Evolutionary conservation across 2,329 filamentous ascomycete genomes (phyloP), one percentile per base, ranked within the genome.

Genomic region (Calycina herbarum): DNA sequence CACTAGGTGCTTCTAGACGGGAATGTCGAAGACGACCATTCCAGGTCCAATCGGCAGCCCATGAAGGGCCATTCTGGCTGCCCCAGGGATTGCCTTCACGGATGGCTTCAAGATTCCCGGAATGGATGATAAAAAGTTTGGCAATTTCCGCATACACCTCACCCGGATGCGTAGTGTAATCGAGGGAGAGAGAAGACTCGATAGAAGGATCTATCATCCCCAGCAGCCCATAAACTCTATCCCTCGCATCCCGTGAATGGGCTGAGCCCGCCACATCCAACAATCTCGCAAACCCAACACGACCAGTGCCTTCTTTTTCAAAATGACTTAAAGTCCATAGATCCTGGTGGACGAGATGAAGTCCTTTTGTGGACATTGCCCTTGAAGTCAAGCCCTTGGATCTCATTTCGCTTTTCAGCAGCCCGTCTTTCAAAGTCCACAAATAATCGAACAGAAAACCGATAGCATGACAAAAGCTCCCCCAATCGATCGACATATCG

Each of bases 171-270:
- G 56, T 20, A 1, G 27, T 35, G 29, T 71, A 71, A 60, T 70
- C n/a, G 1, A 66, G 67, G 2, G 61, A 57, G 17, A 71, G 24
- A 3, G 64, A 31, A 13, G 29, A 20, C 11, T 64, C 61, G 27
- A 71, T 62, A 0, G 5, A 5, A 5, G 42, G 58, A 13, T 67
- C 62, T 61, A 70, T 70, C 31, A 71, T 31, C 10, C 67, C 67
- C 29, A 68, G 20, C 8, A 71, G 58, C 8, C 67, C 68, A 56
- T 70, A 70, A 2, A 71, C 66, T 61, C 69, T 71, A 33, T 70
- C 69, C 38, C 69, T 65, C 10, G 38, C 10, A 60, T 70, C 66
- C 4, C 17, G 15, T 8, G 31, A 66, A 1, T 61, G 35, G n/a
- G 65, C 57, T 27, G 56, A 57, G 24, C 64, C 64, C 1, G 66